These are phyloP conservation scores for Neopestalotiopsis clavispora DNA, from an alignment of 2,329 filamentous ascomycete genomes.

Conservation along the genomic window DNA sequence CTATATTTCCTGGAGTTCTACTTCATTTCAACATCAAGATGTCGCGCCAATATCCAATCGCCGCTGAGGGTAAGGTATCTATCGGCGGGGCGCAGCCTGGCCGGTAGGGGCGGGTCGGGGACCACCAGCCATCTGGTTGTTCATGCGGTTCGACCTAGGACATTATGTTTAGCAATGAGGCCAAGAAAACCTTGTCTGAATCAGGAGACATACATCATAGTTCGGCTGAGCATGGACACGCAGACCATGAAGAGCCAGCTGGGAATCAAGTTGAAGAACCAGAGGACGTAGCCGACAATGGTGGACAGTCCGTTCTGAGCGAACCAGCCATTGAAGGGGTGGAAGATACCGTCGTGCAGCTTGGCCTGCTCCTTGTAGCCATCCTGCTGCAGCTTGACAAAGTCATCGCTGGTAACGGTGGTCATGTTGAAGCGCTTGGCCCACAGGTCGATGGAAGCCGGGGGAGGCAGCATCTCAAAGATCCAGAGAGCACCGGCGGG, in stretches of 20 bases:
- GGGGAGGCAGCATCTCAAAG: slow-evolving; percentile 69
- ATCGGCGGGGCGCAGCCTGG: slow-evolving; percentile 30
- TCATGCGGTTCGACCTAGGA: slow-evolving; percentile 22
- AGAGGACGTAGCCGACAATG: slow-evolving; percentile 71
- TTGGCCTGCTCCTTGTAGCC: slow-evolving; percentile 44
- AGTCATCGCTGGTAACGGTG: slow-evolving; percentile 66
- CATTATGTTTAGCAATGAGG: slow-evolving; percentile 10
- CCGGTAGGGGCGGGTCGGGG: slow-evolving; percentile 32
- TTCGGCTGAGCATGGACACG: slow-evolving; percentile 74
- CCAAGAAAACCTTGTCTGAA: neutral
- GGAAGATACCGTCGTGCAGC: slow-evolving; percentile 68
- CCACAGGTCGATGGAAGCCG: slow-evolving; percentile 67
- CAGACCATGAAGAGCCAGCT: slow-evolving; percentile 81
- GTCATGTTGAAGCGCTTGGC: slow-evolving; percentile 72
- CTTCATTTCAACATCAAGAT: neutral
- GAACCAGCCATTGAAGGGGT: slow-evolving; percentile 74
- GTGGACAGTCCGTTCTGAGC: slow-evolving; percentile 66
- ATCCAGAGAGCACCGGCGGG: slow-evolving; percentile 69
- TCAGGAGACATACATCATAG: slow-evolving; percentile 70
- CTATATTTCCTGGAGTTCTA: neutral
- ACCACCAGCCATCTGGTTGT: slow-evolving; percentile 30
- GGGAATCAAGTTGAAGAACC: slow-evolving; percentile 68
- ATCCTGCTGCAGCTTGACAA: slow-evolving; percentile 65
- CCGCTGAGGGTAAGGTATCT: slow-evolving; percentile 15
- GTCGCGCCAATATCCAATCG: neutral